Evolutionary conservation across 2,329 filamentous ascomycete genomes (phyloP).

Genomic region (Aschersonia sp.): DNA sequence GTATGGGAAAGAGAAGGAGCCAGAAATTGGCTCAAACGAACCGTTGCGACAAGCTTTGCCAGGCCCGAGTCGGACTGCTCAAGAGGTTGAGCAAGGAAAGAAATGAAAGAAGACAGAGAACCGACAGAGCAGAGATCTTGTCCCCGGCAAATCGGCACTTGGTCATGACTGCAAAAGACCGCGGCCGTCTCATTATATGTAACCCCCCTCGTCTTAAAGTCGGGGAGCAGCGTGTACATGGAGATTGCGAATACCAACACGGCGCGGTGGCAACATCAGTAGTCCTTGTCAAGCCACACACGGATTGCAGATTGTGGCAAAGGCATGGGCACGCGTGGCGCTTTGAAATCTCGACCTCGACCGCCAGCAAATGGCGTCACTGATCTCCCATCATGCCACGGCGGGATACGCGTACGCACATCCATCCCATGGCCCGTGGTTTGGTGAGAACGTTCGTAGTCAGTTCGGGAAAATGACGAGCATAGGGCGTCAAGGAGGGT

Average conservation of each 20-base stretch:
- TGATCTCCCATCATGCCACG: neutral
- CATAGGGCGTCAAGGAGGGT: neutral
- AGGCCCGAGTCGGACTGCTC: neutral
- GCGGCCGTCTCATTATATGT: neutral
- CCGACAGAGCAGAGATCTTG: no score
- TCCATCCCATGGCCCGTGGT: neutral
- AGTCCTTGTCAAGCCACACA: slow-evolving; percentile 1
- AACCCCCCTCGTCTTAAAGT: neutral
- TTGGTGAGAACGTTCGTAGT: no score
- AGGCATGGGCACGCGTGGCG: neutral
- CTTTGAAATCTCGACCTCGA: neutral
- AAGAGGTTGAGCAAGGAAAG: neutral
- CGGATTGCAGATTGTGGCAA: slow-evolving; percentile 1
- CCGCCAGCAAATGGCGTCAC: neutral
- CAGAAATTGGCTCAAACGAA: neutral
- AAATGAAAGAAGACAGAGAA: no score
- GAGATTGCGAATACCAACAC: neutral
- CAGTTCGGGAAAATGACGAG: neutral
- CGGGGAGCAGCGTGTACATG: neutral
- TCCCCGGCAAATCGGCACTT: neutral
- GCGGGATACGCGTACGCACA: neutral
- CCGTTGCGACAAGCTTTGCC: no score
- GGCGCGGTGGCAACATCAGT: neutral
- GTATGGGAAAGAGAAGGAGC: neutral
- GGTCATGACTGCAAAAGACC: neutral